Base-by-base conservation (phyloP, 176 grass and related monocot genomes). In the Cenchrus americanus region DNA sequence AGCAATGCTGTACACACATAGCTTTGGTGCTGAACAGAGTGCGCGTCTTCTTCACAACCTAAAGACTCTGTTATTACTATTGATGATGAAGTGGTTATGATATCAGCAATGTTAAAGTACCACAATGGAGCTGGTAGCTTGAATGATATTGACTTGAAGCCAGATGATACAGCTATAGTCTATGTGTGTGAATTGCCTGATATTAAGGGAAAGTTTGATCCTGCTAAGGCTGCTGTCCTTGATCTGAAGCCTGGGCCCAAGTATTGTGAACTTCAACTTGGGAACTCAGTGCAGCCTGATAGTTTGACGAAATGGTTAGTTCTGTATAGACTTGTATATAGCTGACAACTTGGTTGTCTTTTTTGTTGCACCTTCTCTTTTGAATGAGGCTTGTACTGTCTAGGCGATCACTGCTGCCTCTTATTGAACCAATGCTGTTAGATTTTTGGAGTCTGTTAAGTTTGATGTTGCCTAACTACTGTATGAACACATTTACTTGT, bases 121-220 rank as follows among this genome's bases (percentile, higher is more conserved):
- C 54, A 44, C 43, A 89, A 73, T 76, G 87, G 84, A 89, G 72
- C 43, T 40, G 43, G 22, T 87, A 77, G 62, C 40, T 85, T 69
- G 58, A 90, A 68, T 48, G 81, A 82, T 81, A 63, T 68, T 65
- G 85, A 24, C 11, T 60, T 90, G 78, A 98, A 89, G 82, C 93
- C 96, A 65, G 93, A 91, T 73, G 93, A 95, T 81, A 90, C 87
- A 50, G 89, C 96, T 84, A 90, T 98, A 67, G 88, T 98, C 58
- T 98, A 98, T 91, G 87, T 83, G 5, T 98, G 96, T 74, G 93
- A 98, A 78, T 77, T 98, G 80, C 73, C 93, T 72, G 96, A 98
- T 80, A 91, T 98, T 82, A 95, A 92, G 81, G 96, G 96, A 79
- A 98, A 98, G 71, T 98, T 98, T 87, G 93, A 98, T 73, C 93